Conservation (phyloP, 257 asterid species). For the Verbascum thapsus region DNA sequence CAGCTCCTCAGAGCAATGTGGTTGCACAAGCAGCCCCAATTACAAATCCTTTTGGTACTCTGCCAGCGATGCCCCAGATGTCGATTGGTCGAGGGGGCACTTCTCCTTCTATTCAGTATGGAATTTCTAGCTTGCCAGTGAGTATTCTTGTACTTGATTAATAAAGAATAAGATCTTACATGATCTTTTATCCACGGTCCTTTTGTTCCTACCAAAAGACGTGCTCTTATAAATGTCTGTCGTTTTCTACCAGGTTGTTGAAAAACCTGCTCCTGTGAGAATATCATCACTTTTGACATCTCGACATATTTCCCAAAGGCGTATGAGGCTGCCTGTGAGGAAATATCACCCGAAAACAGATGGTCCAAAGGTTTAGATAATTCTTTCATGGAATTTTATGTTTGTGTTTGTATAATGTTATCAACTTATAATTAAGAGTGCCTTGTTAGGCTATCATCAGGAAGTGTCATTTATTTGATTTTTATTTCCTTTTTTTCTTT, state of each 20-base stretch:
- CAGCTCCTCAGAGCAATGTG: conserved; percentile 56
- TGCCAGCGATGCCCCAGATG: conserved; percentile 91
- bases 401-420: background rate
- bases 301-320: conserved; percentile 93
- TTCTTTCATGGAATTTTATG: conserved; percentile 16
- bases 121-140: conserved; percentile 96
- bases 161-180: conserved; percentile 10
- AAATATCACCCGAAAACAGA: conserved; percentile 78
- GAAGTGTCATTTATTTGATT: background rate
- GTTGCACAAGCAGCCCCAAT: conserved; percentile 59
- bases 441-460: conserved; percentile 9
- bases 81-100: conserved; percentile 84
- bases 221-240: background rate
- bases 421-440: background rate
- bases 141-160: conserved; percentile 36
- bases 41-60: conserved; percentile 89
- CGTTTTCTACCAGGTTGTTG: conserved; percentile 67
- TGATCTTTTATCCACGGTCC: conserved; percentile 17
- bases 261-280: conserved; percentile 75
- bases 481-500: conserved; percentile 16
- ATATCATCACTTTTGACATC: conserved; percentile 85
- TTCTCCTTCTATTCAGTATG: conserved; percentile 91
- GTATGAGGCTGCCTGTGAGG: conserved; percentile 77
- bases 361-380: conserved; percentile 69
- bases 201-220: conserved; percentile 12